A percentile compares a stretch with the other conserved stretches of the same genome.
These are phyloP conservation scores for Mycena vitilis DNA, from an alignment of 768 basidiomycete genomes.

Conservation along the genomic window DNA sequence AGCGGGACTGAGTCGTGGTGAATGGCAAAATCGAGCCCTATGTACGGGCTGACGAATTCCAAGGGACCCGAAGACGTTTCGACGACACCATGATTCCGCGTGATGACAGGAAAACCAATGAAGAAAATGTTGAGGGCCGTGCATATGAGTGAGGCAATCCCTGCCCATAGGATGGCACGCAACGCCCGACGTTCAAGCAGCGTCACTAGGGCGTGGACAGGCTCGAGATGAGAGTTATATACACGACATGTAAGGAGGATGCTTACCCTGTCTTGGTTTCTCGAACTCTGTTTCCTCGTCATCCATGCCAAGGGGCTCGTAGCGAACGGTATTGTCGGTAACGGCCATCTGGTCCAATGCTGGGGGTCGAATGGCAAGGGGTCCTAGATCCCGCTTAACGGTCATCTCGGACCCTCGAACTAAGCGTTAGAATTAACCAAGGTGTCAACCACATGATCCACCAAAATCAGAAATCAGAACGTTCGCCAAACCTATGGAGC, in stretches of 20 bases:
- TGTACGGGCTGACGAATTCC: constrained; percentile 5
- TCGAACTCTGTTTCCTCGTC: constrained; percentile 2
- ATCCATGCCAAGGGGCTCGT: neutral
- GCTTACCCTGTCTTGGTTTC: neutral
- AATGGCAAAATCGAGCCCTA: neutral
- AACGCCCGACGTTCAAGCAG: neutral
- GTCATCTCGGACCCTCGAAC: too few relatives aligned
- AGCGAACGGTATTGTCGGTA: neutral
- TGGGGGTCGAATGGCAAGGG: too few relatives aligned
- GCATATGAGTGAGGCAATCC: neutral
- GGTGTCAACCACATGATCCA: too few relatives aligned
- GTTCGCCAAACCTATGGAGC: too few relatives aligned
- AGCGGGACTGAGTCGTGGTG: too few relatives aligned
- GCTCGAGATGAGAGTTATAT: too few relatives aligned
- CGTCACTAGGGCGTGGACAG: too few relatives aligned
- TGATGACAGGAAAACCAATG: neutral
- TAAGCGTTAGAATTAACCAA: too few relatives aligned
- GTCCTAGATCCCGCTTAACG: too few relatives aligned
- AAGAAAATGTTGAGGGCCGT: neutral
- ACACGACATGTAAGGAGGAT: too few relatives aligned
- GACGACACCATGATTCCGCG: neutral
- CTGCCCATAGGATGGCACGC: neutral
- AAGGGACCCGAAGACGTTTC: neutral
- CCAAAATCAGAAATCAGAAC: too few relatives aligned
- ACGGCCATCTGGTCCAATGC: neutral